Percentiles rank a stretch among this genome's conserved stretches.
These are phyloP conservation scores for Penicillium macrosclerotiorum DNA, from an alignment of 495 filamentous ascomycete species.

Conservation along the genomic window DNA sequence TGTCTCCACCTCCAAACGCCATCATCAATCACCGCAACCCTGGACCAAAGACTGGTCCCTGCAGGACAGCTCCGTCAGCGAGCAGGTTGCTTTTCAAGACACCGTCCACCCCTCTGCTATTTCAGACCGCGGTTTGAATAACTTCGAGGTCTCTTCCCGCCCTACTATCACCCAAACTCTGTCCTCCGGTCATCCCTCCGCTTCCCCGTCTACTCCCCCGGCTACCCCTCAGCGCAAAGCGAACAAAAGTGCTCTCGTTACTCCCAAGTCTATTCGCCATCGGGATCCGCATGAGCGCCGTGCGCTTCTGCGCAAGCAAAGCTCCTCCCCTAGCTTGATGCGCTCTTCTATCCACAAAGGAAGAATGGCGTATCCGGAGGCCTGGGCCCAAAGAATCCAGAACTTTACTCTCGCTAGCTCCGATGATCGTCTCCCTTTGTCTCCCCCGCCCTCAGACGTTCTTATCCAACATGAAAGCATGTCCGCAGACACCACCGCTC, in stretches of 20 bases:
- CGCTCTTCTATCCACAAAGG: slow-evolving; percentile 39
- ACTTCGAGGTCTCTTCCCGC: slow-evolving; percentile 33
- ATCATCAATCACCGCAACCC: slow-evolving; percentile 37
- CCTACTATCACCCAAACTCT: slow-evolving; percentile 20
- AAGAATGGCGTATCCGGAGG: slow-evolving; percentile 46
- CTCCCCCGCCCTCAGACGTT: slow-evolving; percentile 45
- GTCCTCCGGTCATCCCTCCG: slow-evolving; percentile 19
- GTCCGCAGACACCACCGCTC: slow-evolving; percentile 18
- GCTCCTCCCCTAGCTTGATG: slow-evolving; percentile 42
- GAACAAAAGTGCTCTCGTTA: slow-evolving; percentile 37
- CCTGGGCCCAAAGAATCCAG: slow-evolving; percentile 42
- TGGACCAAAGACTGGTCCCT: slow-evolving; percentile 45
- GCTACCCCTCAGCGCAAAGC: slow-evolving; percentile 39
- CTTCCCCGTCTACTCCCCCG: slow-evolving; percentile 45
- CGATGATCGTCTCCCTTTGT: slow-evolving; percentile 43
- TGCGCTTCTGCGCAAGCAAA: slow-evolving; percentile 40
- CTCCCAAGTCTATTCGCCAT: slow-evolving; percentile 43
- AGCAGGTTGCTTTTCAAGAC: slow-evolving; percentile 39
- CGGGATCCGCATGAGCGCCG: slow-evolving; percentile 42
- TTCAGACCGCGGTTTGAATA: slow-evolving; percentile 33
- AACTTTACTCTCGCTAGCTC: slow-evolving; percentile 37
- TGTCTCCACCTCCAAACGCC: slow-evolving; percentile 36
- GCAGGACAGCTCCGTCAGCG: slow-evolving; percentile 29
- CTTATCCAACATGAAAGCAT: slow-evolving; percentile 43
- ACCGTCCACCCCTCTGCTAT: slow-evolving; percentile 40